phyloP scores from a whole-genome alignment of 768 basidiomycete species.

The Lenzites betulinus region DNA sequence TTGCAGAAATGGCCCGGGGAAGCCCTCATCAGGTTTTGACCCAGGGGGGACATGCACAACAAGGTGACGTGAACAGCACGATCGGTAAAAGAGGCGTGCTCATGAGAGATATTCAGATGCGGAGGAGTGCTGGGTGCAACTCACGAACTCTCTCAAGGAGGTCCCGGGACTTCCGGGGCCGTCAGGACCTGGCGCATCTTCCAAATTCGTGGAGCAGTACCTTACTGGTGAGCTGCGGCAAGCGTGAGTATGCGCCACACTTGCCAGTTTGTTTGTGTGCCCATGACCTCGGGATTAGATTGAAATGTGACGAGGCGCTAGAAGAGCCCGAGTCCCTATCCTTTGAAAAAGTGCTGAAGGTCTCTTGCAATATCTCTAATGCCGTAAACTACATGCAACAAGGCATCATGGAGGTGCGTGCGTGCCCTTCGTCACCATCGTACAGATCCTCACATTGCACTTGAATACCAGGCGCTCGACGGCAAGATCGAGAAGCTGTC shows the following conservation, averaged over 20 bases:
- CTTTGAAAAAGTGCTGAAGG: constrained; percentile 77
- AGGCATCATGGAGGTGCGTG: constrained; percentile 77
- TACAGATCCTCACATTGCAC: constrained; percentile 3
- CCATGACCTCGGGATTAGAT: constrained; percentile 40
- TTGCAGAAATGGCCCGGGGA: constrained; percentile 66
- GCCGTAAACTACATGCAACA: constrained; percentile 86
- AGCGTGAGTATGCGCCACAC: constrained; percentile 45
- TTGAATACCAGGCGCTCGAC: constrained; percentile 69
- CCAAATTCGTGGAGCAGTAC: constrained; percentile 77
- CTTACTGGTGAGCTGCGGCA: constrained; percentile 78
- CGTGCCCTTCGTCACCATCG: not conserved
- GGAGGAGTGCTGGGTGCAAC: constrained; percentile 85
- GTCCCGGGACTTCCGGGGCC: constrained; percentile 49
- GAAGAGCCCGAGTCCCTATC: constrained; percentile 70
- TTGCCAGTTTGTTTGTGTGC: not conserved
- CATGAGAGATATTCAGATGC: constrained; percentile 54
- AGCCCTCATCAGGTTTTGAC: constrained; percentile 37
- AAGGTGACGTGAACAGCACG: constrained; percentile 43
- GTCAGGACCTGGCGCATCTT: constrained; percentile 35
- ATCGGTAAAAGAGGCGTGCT: not conserved
- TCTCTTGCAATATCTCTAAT: constrained; percentile 90
- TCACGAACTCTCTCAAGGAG: constrained; percentile 72
- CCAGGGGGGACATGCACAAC: constrained; percentile 71
- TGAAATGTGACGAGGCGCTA: constrained; percentile 80
- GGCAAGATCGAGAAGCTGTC: constrained; percentile 87